Conservation (phyloP, 2,329 filamentous ascomycete genomes). For the Ramichloridium luteum region DNA sequence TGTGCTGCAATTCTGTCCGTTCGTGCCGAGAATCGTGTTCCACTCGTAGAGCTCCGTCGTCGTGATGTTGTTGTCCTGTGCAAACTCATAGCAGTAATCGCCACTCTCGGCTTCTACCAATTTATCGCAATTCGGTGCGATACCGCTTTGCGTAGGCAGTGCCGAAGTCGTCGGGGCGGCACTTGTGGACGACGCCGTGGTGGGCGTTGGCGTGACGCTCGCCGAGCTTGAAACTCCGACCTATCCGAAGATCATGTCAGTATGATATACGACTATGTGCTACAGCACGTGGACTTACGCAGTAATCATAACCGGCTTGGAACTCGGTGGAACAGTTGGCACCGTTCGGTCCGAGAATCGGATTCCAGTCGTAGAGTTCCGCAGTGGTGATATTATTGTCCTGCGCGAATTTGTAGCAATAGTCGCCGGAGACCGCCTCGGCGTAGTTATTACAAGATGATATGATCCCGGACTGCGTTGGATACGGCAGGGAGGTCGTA, state of each 20-base stretch:
- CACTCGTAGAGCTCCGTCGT: slow-evolving; percentile 19
- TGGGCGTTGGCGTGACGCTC: no score
- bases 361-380: slow-evolving; percentile 23
- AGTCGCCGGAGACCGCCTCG: slow-evolving; percentile 14
- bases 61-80: slow-evolving; percentile 16
- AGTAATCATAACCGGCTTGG: slow-evolving; percentile 11
- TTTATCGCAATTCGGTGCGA: slow-evolving; percentile 17
- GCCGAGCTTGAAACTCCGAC: no score
- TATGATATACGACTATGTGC: no score
- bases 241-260: no score
- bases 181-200: no score
- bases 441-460: slow-evolving; percentile 20
- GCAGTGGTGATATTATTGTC: slow-evolving; percentile 15
- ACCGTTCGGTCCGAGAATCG: slow-evolving; percentile 15
- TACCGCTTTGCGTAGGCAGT: slow-evolving; percentile 21
- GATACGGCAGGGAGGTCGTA: slow-evolving; percentile 11
- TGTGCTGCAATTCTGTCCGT: slow-evolving; percentile 10
- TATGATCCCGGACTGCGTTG: slow-evolving; percentile 19
- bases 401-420: slow-evolving; percentile 18
- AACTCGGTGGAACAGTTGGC: slow-evolving; percentile 10
- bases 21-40: slow-evolving; percentile 19
- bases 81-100: slow-evolving; percentile 19
- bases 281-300: no score
- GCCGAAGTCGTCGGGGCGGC: no score
- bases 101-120: slow-evolving; percentile 17